Evolutionary conservation across 306 rosid genomes (phyloP).

Genomic region (Crataegus laevigata): DNA sequence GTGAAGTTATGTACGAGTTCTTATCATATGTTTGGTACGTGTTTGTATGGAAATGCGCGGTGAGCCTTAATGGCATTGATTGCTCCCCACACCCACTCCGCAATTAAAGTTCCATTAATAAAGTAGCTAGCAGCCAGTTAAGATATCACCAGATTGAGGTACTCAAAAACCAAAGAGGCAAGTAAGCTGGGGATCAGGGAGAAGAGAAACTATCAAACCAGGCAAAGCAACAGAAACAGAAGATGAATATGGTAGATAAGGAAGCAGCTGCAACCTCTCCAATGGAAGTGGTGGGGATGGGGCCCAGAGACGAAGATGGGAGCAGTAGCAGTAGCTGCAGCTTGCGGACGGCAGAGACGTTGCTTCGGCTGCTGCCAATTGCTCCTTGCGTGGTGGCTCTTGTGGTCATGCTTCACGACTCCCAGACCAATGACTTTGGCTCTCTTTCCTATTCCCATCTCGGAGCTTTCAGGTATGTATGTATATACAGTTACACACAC

Average conservation of each 20-base stretch:
- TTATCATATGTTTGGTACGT: too few relatives aligned
- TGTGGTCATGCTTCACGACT: conserved; percentile 70
- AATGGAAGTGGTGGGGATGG: conserved; percentile 20
- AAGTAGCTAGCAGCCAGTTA: neutral
- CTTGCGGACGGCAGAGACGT: conserved; percentile 57
- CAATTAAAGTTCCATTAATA: neutral
- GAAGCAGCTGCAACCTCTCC: conserved; percentile 19
- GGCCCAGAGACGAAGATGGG: conserved; percentile 5
- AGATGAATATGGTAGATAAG: neutral
- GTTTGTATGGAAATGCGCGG: neutral
- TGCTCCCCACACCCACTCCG: neutral
- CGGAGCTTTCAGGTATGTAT: conserved; percentile 60
- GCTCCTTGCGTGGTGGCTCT: conserved; percentile 75
- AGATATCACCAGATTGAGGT: too few relatives aligned
- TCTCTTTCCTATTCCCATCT: conserved; percentile 62
- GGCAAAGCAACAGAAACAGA: neutral
- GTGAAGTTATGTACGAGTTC: too few relatives aligned
- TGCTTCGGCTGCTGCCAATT: conserved; percentile 65
- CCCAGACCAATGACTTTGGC: conserved; percentile 58
- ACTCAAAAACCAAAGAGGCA: neutral
- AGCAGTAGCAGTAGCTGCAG: conserved; percentile 6
- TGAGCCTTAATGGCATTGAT: neutral
- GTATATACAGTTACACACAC: too few relatives aligned
- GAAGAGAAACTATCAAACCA: neutral
- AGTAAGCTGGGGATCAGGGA: neutral